Evolutionary conservation across 371 early-diverging fungal species (phyloP), one percentile per base, ranked within the genome.

Genomic region (Entomophthora muscae): DNA sequence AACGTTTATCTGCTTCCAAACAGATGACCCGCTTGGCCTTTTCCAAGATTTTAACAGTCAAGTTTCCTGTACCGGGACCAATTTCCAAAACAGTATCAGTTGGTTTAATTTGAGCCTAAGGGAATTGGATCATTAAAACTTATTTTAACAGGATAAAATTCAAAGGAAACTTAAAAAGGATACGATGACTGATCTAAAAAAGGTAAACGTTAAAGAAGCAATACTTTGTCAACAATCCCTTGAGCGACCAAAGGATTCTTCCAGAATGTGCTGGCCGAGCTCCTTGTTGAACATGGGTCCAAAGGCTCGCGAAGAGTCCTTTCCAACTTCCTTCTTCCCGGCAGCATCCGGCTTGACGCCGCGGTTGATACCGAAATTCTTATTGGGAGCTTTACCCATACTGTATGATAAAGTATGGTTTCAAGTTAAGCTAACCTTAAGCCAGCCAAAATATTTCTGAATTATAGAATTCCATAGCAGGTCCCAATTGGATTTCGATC

Each of bases 1-100:
- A 75, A 67, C 98, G 84, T 60, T 91, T 91, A 77, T 99, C 99
- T 75, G 88, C 90, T 80, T 99, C 99, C 32, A 93, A 90, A n/a
- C 90, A 95, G 42, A 85, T 73, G 12, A 95, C 92, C 76, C 89
- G 93, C 71, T 98, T 98, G 64, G 91, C 89, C 66, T 89, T 85
- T 63, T 86, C 88, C 57, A 99, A 79, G 62, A 99, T 92, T 75
- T 91, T 90, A 33, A 98, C 85, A 3, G 98, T 97, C 71, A 99
- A 82, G 76, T 98, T 99, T 74, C 99, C 99, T n/a, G 99, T 99
- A 79, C 99, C 99, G 10, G 98, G 98, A 74, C 99, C 99, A 61
- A 99, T 87, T 82, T 99, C 99, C 23, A 99, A 83, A 5, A 98
- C 97, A 1, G 84, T 85, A 73, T 99, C 99, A 1, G 98, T 93